These are phyloP conservation scores for Pseudozyma sp. DNA, from an alignment of 1,284 basidiomycete genomes.

Conservation along the genomic window DNA sequence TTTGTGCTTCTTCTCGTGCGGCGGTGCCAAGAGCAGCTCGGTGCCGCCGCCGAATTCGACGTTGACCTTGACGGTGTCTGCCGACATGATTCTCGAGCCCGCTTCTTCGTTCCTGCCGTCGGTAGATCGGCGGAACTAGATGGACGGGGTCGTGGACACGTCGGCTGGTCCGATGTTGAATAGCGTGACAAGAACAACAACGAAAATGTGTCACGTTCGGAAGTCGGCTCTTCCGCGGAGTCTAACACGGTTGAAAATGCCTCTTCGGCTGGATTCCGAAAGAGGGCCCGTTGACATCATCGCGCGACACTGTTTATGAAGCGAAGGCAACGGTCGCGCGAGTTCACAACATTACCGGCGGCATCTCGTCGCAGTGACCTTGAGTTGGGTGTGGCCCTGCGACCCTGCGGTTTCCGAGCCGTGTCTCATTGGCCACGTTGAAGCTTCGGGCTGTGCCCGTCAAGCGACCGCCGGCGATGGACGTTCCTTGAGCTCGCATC, in stretches of 20 bases:
- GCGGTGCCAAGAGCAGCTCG: constrained; percentile 63
- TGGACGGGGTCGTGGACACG: background rate
- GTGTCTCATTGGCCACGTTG: too few relatives aligned
- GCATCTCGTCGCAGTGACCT: background rate
- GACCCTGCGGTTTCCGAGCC: too few relatives aligned
- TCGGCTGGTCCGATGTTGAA: background rate
- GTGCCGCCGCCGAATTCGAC: constrained; percentile 63
- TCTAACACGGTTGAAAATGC: background rate
- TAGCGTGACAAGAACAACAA: background rate
- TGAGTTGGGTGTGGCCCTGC: too few relatives aligned
- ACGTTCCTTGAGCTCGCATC: constrained; percentile 1
- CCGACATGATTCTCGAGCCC: constrained; percentile 8
- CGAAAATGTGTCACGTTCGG: background rate
- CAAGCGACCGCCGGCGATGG: constrained; percentile 1
- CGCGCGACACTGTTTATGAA: background rate
- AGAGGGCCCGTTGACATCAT: constrained; percentile 10
- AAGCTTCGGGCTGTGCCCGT: too few relatives aligned
- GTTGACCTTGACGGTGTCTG: constrained; percentile 38
- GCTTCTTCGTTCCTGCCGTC: background rate
- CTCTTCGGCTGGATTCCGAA: background rate
- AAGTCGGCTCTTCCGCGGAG: background rate
- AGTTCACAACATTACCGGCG: background rate
- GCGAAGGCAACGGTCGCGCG: too few relatives aligned
- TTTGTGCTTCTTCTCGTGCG: constrained; percentile 60
- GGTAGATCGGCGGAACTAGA: too few relatives aligned